Evolutionary conservation across 2,329 filamentous ascomycete genomes (phyloP).

Genomic region (Venturia pyrina): DNA sequence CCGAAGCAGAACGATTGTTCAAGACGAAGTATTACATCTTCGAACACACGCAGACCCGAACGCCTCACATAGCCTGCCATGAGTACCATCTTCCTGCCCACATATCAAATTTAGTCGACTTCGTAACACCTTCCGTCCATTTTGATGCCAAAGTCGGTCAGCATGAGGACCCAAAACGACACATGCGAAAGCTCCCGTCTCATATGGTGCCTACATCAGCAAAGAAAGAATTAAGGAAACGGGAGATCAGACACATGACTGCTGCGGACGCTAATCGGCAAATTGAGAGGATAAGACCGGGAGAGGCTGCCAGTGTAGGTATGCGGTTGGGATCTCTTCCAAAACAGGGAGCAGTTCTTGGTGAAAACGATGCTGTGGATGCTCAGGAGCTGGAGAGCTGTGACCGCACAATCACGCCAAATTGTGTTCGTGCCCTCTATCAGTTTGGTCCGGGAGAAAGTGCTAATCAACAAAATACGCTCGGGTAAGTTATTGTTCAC

Average conservation of each 20-base stretch:
- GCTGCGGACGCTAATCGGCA: not conserved
- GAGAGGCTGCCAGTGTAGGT: conserved; percentile 5
- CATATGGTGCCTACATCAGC: conserved; percentile 17
- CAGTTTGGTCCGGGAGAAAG: conserved; percentile 28
- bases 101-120: conserved; percentile 20
- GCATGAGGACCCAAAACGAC: not conserved
- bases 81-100: conserved; percentile 25
- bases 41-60: conserved; percentile 23
- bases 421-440: conserved; percentile 39
- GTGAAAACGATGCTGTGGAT: not conserved
- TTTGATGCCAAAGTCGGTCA: conserved; percentile 22
- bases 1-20: conserved; percentile 29
- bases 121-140: conserved; percentile 31
- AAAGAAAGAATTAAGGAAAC: conserved; percentile 29
- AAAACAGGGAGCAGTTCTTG: conserved; percentile 13
- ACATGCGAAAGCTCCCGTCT: conserved; percentile 15
- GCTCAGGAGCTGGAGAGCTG: conserved; percentile 22
- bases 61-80: conserved; percentile 29
- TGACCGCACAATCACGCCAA: conserved; percentile 34
- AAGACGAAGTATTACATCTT: conserved; percentile 31
- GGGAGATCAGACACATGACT: conserved; percentile 42
- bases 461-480: conserved; percentile 17
- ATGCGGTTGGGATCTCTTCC: conserved; percentile 9
- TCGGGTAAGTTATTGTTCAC: not conserved
- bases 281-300: not conserved